phyloP scores from a whole-genome alignment of 805 yeast species.

The Ogataea ganodermae region DNA sequence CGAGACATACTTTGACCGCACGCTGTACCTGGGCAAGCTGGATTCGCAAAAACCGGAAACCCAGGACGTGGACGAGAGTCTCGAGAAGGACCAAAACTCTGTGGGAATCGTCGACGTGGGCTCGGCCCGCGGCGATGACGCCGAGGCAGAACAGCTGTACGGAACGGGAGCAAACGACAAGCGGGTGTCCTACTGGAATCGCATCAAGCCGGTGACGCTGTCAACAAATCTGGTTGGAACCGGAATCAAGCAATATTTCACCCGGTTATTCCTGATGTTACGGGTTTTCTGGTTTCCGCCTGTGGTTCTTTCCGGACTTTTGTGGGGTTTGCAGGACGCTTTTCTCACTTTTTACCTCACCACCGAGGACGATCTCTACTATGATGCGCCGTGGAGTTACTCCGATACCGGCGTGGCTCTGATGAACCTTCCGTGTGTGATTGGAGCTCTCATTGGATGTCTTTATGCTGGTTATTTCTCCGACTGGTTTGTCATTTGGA shows the following conservation, averaged over 20 bases:
- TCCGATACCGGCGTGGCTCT: constrained; percentile 67
- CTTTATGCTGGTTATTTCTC: constrained; percentile 61
- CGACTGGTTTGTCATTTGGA: constrained; percentile 60
- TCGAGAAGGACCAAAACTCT: constrained; percentile 10
- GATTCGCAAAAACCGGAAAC: constrained; percentile 23
- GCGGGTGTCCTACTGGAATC: constrained; percentile 45
- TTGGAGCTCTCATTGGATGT: constrained; percentile 70
- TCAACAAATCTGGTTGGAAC: constrained; percentile 61
- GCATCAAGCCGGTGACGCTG: constrained; percentile 52
- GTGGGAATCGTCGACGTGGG: background rate
- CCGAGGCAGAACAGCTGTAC: constrained; percentile 16
- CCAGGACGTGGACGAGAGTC: background rate
- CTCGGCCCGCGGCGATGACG: background rate
- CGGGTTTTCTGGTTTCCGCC: constrained; percentile 66
- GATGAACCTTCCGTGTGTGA: constrained; percentile 71
- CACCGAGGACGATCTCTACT: constrained; percentile 67
- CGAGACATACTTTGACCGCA: constrained; percentile 68
- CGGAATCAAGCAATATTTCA: constrained; percentile 66
- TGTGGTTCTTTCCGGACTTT: constrained; percentile 62
- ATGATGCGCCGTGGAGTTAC: constrained; percentile 67
- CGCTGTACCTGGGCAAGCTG: constrained; percentile 41
- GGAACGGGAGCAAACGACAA: constrained; percentile 44
- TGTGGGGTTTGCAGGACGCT: constrained; percentile 83
- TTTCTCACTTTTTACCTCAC: constrained; percentile 74
- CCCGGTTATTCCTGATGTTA: constrained; percentile 50